Percentiles rank a stretch among this genome's conserved stretches.
Evolutionary conservation across 441 rosid species (phyloP).

Genomic region (Mallotus repandus): DNA sequence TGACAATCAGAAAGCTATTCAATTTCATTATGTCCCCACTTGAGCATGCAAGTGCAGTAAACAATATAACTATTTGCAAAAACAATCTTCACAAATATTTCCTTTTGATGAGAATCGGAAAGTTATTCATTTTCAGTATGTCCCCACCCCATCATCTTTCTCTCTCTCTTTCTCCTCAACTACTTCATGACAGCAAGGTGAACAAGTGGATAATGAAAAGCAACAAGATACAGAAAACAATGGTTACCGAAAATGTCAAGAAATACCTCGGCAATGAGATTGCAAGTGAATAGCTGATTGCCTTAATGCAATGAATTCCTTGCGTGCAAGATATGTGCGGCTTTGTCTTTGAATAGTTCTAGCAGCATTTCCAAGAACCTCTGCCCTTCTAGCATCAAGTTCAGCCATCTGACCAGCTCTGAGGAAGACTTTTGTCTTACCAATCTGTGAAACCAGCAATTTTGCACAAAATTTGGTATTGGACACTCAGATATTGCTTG

Average conservation of each 20-base stretch:
- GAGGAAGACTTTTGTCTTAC: slow-evolving; percentile 91
- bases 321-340: slow-evolving; percentile 82
- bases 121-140: neutral
- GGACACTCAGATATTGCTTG: slow-evolving; percentile 15
- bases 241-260: neutral
- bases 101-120: neutral
- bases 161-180: neutral
- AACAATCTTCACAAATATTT: neutral
- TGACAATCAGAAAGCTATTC: neutral
- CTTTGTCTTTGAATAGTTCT: slow-evolving; percentile 88
- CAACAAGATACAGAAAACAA: slow-evolving; percentile 11
- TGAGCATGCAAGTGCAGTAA: neutral
- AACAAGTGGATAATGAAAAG: slow-evolving; percentile 9
- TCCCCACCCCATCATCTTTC: neutral
- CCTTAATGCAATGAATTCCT: slow-evolving; percentile 79
- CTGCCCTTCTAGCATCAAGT: slow-evolving; percentile 98
- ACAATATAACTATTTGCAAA: neutral
- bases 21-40: neutral
- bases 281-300: slow-evolving; percentile 82
- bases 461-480: slow-evolving; percentile 23
- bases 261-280: slow-evolving; percentile 85
- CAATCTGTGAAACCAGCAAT: slow-evolving; percentile 61
- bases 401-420: slow-evolving; percentile 99
- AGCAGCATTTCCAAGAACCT: slow-evolving; percentile 99
- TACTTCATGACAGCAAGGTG: slow-evolving; percentile 11